Evolutionary conservation across 2,329 filamentous ascomycete genomes (phyloP), one percentile per base, ranked within the genome.

Genomic region (Neonectria ditissima): DNA sequence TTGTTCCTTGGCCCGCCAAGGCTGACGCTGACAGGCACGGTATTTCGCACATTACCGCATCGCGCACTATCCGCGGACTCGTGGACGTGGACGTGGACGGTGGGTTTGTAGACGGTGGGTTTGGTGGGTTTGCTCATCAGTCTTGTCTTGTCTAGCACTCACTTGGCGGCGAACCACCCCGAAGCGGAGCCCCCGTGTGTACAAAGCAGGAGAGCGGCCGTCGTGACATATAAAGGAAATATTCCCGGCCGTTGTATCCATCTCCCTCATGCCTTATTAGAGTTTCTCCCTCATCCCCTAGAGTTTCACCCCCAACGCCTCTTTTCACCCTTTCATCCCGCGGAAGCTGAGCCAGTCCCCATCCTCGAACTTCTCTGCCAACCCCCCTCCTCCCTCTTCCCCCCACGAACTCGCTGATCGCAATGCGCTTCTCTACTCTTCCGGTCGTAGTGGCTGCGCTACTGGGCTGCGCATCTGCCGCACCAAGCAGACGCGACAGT

Each of bases 371-470:
- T 16, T 16, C 39, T 30, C 54, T 39, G 30, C 44, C 22, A 5
- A 6, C 24, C 20, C 18, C 11, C 34, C 54, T 18, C 16, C 13
- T 28, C 20, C 41, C 34, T n/a, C n/a, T n/a, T n/a, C n/a, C n/a
- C n/a, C n/a, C n/a, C n/a, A n/a, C n/a, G n/a, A n/a, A 9, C 13
- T 48, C 43, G 28, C 14, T 16, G 7, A 48, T n/a, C 28, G 28
- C 28, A 22, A 62, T 62, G 59, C 41, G 43, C 41, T 52, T 62
- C 54, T 22, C 50, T n/a, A 41, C 30, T 30, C 59, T 62, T 32
- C 28, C n/a, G 8, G 37, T 20, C 7, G 37, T 20, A 8, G 37
- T 11, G 37, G 37, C n/a, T 41, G 47, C 54, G 20, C 32, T 62
- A 32, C 30, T 58, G n/a, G 34, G 54, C 32, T 20, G n/a, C 20